Evolutionary conservation across 2,329 filamentous ascomycete species (phyloP).

Genomic region (Annulohypoxylon truncatum): DNA sequence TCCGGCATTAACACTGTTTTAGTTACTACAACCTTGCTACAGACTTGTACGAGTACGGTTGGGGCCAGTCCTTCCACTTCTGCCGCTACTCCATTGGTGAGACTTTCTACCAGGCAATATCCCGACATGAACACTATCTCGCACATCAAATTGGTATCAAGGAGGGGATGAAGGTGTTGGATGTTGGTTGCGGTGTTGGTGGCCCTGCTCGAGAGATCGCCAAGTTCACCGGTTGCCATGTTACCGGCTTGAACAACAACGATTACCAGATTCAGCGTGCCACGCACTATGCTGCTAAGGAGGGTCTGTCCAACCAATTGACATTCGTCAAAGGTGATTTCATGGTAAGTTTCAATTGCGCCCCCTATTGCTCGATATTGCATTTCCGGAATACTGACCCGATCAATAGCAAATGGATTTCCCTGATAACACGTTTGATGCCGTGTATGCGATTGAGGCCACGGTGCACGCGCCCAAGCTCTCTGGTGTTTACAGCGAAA

Average conservation of each 20-base stretch:
- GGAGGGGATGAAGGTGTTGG: slow-evolving; percentile 88
- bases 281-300: slow-evolving; percentile 83
- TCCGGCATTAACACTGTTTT: slow-evolving; percentile 8
- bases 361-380: no score
- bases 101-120: slow-evolving; percentile 89
- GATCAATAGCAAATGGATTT: slow-evolving; percentile 85
- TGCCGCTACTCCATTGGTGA: slow-evolving; percentile 91
- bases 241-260: slow-evolving; percentile 97
- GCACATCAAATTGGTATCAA: slow-evolving; percentile 88
- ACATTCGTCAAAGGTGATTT: slow-evolving; percentile 95
- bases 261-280: slow-evolving; percentile 98
- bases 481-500: slow-evolving; percentile 92
- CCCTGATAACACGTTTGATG: slow-evolving; percentile 90
- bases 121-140: slow-evolving; percentile 97
- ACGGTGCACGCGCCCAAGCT: slow-evolving; percentile 94
- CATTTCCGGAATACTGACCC: not conserved
- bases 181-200: slow-evolving; percentile 97
- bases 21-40: slow-evolving; percentile 98
- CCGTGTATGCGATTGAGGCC: slow-evolving; percentile 96
- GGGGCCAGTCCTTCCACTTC: slow-evolving; percentile 97
- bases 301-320: slow-evolving; percentile 82
- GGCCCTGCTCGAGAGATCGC: slow-evolving; percentile 95
- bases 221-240: slow-evolving; percentile 90
- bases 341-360: slow-evolving; percentile 68
- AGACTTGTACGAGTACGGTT: slow-evolving; percentile 96